Evolutionary conservation across 78 protist species (phyloP), one percentile per base, ranked within the genome.

Genomic region (Dictyostelium intermedium): DNA sequence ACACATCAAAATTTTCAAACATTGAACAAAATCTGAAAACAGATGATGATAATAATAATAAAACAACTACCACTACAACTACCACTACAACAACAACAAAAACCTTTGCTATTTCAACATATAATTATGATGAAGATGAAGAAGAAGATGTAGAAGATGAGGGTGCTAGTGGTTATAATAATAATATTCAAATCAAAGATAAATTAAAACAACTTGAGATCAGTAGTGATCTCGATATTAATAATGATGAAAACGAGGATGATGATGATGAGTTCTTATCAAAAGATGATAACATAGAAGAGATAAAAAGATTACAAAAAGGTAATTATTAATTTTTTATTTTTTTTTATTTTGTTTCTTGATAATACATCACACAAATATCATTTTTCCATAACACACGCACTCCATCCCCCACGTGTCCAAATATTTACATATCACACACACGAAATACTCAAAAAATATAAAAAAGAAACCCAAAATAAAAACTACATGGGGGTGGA

Each of bases 1-100:
- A 84, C 47, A 63, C 91, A 41, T 63, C 45, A 41, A 84, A 84
- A 30, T 84, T 74, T 74, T 27, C 81, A 41, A 74, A 20, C 37
- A 45, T 30, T 7, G 60, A 78, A n/a, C 50, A 27, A 27, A 41
- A 27, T 74, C 41, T 74, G 37, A 37, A 20, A 30, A 13, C 39
- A 25, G 61, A 76, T 20, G 14, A 50, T 50, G 0, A 1, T 50
- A 50, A 50, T 50, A 16, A 2, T 16, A 50, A 50, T 50, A 50
- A 50, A 50, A 1, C 61, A 50, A 50, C 61, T 1, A 50, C 61
- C 0, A 50, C 61, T 1, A 56, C 66, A 18, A 56, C 66, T 0
- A 20, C 66, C 0, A 56, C n/a, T 5, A 5, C 66, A 13, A 56
- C 8, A 20, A 56, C 66, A 56, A 20, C 66, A 56, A 56, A 56